These are phyloP conservation scores for Cylindrotheca closterium DNA, from an alignment of 108 stramenopile genomes.

Conservation along the genomic window DNA sequence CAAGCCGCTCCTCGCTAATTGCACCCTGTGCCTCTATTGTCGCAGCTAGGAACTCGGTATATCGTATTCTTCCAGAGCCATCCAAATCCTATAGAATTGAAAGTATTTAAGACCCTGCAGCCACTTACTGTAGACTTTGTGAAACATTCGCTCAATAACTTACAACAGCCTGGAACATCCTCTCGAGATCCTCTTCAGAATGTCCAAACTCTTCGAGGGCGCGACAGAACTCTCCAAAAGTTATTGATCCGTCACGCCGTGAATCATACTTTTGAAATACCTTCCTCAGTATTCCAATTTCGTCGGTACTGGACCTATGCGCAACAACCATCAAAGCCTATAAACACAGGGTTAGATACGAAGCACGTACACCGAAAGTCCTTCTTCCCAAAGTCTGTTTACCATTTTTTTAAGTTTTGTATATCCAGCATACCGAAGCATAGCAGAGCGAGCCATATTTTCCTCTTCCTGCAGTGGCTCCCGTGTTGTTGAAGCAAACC, in stretches of 20 bases:
- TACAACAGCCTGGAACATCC: slow-evolving; percentile 60
- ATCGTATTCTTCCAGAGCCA: slow-evolving; percentile 54
- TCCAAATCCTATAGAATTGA: slow-evolving; percentile 54
- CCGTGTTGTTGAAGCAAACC: slow-evolving; percentile 40
- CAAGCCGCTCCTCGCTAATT: slow-evolving; percentile 59
- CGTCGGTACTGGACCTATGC: slow-evolving; percentile 59
- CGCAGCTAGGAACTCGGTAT: slow-evolving; percentile 84
- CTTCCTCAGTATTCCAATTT: slow-evolving; percentile 55
- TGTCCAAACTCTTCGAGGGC: slow-evolving; percentile 58
- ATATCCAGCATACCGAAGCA: slow-evolving; percentile 51
- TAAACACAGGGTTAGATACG: background rate
- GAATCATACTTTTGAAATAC: slow-evolving; percentile 58
- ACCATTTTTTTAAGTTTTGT: slow-evolving; percentile 58
- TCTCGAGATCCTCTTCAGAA: slow-evolving; percentile 66
- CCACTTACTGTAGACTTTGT: too few species aligned
- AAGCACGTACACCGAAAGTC: background rate
- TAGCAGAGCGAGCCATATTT: slow-evolving; percentile 39
- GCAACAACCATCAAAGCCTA: slow-evolving; percentile 70
- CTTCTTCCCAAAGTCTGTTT: background rate
- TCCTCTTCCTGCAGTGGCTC: slow-evolving; percentile 38
- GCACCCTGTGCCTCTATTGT: slow-evolving; percentile 69
- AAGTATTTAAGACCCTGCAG: too few species aligned
- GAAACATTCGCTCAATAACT: background rate
- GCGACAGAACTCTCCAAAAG: slow-evolving; percentile 60
- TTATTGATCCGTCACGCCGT: slow-evolving; percentile 52